Conservation (phyloP, 139 green algal genomes). For the Gonium pectorale region DNA sequence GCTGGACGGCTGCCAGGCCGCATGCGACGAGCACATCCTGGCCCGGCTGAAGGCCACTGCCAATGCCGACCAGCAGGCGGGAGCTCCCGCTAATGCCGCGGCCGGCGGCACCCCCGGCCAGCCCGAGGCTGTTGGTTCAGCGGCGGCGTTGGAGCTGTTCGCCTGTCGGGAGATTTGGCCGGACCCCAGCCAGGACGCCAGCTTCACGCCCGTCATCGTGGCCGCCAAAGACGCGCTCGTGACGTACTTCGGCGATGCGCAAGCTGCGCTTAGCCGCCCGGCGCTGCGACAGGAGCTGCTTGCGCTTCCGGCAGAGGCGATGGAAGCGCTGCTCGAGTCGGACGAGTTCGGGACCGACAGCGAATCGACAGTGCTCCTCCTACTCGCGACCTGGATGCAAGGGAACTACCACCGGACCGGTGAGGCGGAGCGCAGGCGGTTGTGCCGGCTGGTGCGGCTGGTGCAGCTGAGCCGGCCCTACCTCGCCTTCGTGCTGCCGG, state of each 20-base stretch:
- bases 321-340: background rate
- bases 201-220: background rate
- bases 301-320: background rate
- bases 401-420: background rate
- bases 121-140: too few relatives aligned
- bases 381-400: background rate
- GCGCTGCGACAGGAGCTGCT: background rate
- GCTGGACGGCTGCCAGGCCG: too few relatives aligned
- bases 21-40: too few relatives aligned
- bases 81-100: too few relatives aligned
- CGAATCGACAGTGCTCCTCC: background rate
- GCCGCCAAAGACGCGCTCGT: background rate
- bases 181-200: background rate
- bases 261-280: too few relatives aligned
- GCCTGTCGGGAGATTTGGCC: background rate
- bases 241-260: background rate
- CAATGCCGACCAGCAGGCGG: too few relatives aligned
- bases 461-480: constrained; percentile 8
- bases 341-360: background rate
- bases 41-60: too few relatives aligned
- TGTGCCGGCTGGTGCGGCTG: constrained; percentile 14
- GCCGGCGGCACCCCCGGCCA: too few relatives aligned
- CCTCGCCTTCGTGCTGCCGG: background rate
- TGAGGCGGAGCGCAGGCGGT: background rate
- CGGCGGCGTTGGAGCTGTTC: too few relatives aligned